A percentile compares a stretch with the other conserved stretches of the same genome.
Conservation (phyloP, 805 yeast species). For the Dipodascopsis uninucleata region DNA sequence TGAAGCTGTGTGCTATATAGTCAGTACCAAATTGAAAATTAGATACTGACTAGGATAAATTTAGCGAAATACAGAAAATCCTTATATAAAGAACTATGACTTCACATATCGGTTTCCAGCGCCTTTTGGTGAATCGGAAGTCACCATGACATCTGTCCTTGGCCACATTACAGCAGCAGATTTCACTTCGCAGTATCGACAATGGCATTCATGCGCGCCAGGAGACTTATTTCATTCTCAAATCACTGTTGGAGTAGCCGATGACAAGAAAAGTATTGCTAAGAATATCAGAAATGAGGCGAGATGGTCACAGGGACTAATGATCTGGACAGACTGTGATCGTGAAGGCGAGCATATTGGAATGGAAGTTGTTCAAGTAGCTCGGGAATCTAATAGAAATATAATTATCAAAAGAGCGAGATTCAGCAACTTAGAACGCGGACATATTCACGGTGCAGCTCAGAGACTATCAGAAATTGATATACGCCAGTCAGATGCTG, state of each 20-base stretch:
- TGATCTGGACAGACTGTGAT: constrained; percentile 99
- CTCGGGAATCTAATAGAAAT: constrained; percentile 47
- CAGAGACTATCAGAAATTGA: constrained; percentile 61
- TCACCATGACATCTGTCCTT: constrained; percentile 87
- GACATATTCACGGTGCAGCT: constrained; percentile 74
- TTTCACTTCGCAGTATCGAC: constrained; percentile 56
- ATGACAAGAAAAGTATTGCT: constrained; percentile 48
- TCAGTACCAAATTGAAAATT: too few species aligned
- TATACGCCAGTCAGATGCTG: constrained; percentile 73
- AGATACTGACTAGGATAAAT: constrained; percentile 9
- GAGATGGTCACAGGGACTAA: constrained; percentile 53
- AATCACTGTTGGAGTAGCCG: constrained; percentile 32
- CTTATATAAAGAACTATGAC: constrained; percentile 75
- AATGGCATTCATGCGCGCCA: constrained; percentile 50
- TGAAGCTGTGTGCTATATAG: too few species aligned
- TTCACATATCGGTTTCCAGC: constrained; percentile 63
- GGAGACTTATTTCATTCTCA: constrained; percentile 48
- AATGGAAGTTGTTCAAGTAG: constrained; percentile 72
- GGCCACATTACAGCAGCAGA: constrained; percentile 75
- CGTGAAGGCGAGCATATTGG: constrained; percentile 95
- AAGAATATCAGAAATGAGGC: constrained; percentile 68
- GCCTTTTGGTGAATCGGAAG: constrained; percentile 60
- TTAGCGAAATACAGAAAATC: constrained; percentile 47
- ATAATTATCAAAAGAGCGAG: constrained; percentile 65
- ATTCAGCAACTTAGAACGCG: constrained; percentile 79